These are phyloP conservation scores for Solanum gandarillasii DNA, from an alignment of 257 asterid genomes.

Conservation along the genomic window DNA sequence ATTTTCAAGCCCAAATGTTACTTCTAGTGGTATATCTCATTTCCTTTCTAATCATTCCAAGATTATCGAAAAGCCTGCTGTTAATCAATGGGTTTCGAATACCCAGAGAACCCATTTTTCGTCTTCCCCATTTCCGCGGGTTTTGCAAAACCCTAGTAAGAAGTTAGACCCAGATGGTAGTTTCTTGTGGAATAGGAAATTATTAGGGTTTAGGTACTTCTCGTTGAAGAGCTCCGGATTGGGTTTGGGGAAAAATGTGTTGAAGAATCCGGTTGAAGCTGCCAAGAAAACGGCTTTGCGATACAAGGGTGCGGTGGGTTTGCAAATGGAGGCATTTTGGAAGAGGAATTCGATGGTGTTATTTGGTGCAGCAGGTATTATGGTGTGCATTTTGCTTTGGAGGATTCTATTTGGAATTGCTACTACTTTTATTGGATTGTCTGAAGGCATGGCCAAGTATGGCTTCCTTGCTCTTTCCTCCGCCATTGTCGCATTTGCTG, in stretches of 20 bases:
- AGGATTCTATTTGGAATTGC: constrained; percentile 86
- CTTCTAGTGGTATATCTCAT: constrained; percentile 30
- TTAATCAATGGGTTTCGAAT: constrained; percentile 26
- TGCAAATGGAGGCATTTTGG: constrained; percentile 90
- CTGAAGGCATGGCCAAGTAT: constrained; percentile 96
- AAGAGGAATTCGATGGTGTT: constrained; percentile 59
- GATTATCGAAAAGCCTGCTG: constrained; percentile 22
- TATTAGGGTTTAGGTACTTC: constrained; percentile 41
- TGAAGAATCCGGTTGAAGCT: constrained; percentile 32
- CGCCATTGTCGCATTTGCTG: constrained; percentile 78
- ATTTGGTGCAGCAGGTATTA: constrained; percentile 67
- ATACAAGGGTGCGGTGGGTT: constrained; percentile 58
- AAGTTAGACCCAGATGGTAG: constrained; percentile 20
- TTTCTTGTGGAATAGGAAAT: constrained; percentile 9
- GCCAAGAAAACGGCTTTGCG: constrained; percentile 29
- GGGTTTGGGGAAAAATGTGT: constrained; percentile 32
- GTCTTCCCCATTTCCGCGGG: constrained; percentile 21
- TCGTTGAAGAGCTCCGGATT: constrained; percentile 26
- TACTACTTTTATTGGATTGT: constrained; percentile 55
- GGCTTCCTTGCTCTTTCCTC: constrained; percentile 91
- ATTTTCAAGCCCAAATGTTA: constrained; percentile 4
- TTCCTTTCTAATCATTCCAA: constrained; percentile 26
- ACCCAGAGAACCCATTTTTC: constrained; percentile 34
- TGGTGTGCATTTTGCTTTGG: constrained; percentile 80
- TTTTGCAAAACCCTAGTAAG: constrained; percentile 9